phyloP scores from a whole-genome alignment of 371 early-diverging fungal genomes.

The Sanchytrium tribonematis region DNA sequence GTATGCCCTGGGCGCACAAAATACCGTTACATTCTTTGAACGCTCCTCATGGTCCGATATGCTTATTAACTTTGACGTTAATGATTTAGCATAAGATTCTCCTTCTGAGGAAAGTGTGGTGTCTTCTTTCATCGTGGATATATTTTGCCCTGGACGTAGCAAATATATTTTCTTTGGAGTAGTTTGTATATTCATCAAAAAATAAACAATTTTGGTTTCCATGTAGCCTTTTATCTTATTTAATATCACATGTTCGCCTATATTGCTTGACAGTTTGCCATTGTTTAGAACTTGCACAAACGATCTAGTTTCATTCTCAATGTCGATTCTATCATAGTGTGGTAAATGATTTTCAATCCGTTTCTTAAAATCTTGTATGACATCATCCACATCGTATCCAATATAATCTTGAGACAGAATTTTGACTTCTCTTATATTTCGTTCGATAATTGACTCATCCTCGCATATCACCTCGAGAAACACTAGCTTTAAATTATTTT shows the following conservation, averaged over 20 bases:
- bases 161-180: neutral
- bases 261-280: too few relatives aligned
- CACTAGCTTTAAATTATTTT: too few relatives aligned
- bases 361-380: neutral
- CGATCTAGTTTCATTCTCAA: neutral
- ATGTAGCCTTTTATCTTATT: constrained; percentile 1
- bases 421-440: neutral
- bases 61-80: too few relatives aligned
- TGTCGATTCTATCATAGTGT: neutral
- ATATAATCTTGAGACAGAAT: neutral
- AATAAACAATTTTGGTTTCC: neutral
- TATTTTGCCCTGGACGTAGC: too few relatives aligned
- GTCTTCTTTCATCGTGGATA: too few relatives aligned
- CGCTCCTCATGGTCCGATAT: too few relatives aligned
- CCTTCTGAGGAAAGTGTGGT: too few relatives aligned
- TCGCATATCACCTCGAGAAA: neutral
- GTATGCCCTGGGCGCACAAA: too few relatives aligned
- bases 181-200: neutral
- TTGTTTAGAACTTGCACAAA: too few relatives aligned
- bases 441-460: neutral
- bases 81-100: too few relatives aligned
- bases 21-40: too few relatives aligned
- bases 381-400: neutral
- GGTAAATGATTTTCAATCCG: neutral
- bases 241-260: neutral